Evolutionary conservation across 1,139 yeast genomes (phyloP).

Genomic region (Yueomyces sp.): DNA sequence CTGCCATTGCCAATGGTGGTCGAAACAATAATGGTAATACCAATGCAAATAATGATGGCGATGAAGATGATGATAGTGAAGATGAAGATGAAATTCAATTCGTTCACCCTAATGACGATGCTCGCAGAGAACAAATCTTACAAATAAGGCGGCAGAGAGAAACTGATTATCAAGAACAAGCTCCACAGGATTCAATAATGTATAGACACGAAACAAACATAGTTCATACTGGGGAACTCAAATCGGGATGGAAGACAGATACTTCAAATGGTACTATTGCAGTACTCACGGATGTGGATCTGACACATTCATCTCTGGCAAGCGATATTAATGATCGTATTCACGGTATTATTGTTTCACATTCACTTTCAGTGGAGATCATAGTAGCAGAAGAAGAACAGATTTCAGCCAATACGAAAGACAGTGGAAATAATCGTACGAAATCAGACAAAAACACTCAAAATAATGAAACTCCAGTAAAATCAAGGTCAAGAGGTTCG

Average conservation of each 20-base stretch:
- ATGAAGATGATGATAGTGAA: conserved; percentile 30
- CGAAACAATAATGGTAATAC: not conserved
- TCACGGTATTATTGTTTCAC: conserved; percentile 64
- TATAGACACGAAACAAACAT: conserved; percentile 64
- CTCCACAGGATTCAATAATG: conserved; percentile 23
- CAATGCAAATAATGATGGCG: conserved; percentile 3
- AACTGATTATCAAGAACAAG: conserved; percentile 20
- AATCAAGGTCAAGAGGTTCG: conserved; percentile 1
- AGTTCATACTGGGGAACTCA: conserved; percentile 67
- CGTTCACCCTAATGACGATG: conserved; percentile 30
- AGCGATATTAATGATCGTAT: conserved; percentile 79
- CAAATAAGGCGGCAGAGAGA: conserved; percentile 21
- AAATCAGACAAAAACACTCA: conserved; percentile 3
- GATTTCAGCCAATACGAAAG: conserved; percentile 27
- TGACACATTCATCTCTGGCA: conserved; percentile 45
- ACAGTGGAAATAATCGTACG: conserved; percentile 19
- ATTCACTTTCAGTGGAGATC: conserved; percentile 67
- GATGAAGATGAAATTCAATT: conserved; percentile 13
- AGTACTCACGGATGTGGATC: conserved; percentile 54
- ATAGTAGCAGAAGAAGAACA: conserved; percentile 81
- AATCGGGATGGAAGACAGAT: conserved; percentile 92
- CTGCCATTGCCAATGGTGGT: not conserved
- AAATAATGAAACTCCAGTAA: conserved; percentile 31
- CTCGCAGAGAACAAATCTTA: conserved; percentile 24
- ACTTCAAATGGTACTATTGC: conserved; percentile 63